Evolutionary conservation across 2,329 filamentous ascomycete genomes (phyloP), one percentile per base, ranked within the genome.

Genomic region (Didymella pinodella): DNA sequence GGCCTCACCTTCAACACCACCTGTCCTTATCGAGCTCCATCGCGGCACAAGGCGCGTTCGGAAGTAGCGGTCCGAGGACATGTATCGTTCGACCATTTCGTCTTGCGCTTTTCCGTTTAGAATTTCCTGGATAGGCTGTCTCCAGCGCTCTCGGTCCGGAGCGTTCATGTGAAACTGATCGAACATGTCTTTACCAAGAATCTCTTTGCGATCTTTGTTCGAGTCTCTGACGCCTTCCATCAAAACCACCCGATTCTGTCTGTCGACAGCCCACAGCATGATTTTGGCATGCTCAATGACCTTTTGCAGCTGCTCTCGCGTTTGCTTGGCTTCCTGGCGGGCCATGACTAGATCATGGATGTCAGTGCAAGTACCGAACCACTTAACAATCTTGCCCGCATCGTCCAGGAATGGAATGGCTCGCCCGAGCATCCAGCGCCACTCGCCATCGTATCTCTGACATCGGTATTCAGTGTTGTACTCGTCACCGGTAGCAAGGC

Each of bases 311-410:
- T 92, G 89, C 67, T 89, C 85, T n/a, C 87, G 83, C 18, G 85
- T 89, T 57, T 86, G 83, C 61, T 86, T 87, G 16, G 88, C 88
- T 48, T 84, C 83, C 61, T 89, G 82, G 59, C 89, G 87, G 14
- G 88, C 85, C 68, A 90, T 83, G 3, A 93, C 88, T 43, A 87
- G 83, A 61, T 93, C 90, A 69, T 93, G 88, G 18, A 93, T 90
- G 63, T 94, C 90, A 12, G 90, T 93, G 68, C 88, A 92, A 1
- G 90, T 92, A 16, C 90, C 91, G 67, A 91, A 92, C 90, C 90
- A 93, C 70, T 90, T 92, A 58, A 91, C 82, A 48, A 93, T 91
- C 47, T 83, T 79, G 2, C 89, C 89, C 0, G 85, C 85, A 44
- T 88, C 84, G 59, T 91, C 86, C 38, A 82, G 83, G 67, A 92